Evolutionary conservation across 1,284 basidiomycete species (phyloP).

Genomic region (Wallemia mellicola): DNA sequence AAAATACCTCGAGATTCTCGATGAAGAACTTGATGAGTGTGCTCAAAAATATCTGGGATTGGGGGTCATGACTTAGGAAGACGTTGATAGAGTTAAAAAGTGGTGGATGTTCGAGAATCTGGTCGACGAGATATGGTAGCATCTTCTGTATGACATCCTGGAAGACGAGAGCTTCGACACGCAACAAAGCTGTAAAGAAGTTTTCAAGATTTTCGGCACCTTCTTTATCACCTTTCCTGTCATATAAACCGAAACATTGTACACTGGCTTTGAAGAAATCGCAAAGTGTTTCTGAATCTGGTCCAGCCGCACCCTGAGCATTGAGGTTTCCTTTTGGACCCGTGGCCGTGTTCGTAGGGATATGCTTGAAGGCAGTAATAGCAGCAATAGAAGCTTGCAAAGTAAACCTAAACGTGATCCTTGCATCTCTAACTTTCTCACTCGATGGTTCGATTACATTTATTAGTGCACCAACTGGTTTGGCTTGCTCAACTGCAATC

Average conservation of each 20-base stretch:
- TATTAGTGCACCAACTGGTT: conserved; percentile 14
- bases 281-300: not conserved
- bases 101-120: conserved; percentile 52
- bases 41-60: conserved; percentile 69
- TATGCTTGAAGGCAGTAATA: not conserved
- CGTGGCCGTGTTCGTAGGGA: not conserved
- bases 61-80: conserved; percentile 36
- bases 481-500: conserved; percentile 16
- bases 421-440: not conserved
- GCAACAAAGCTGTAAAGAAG: not conserved
- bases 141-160: not conserved
- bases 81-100: not conserved
- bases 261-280: not conserved
- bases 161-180: not conserved
- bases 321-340: not conserved
- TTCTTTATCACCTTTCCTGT: not conserved
- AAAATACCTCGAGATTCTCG: conserved; percentile 48
- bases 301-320: not conserved
- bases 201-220: not conserved
- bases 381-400: not conserved
- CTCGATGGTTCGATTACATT: not conserved
- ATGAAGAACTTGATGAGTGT: conserved; percentile 74
- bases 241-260: not conserved
- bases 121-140: conserved; percentile 25
- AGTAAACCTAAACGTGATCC: not conserved